phyloP scores from a whole-genome alignment of 2,329 filamentous ascomycete genomes.

The Botrytis fragariae region DNA sequence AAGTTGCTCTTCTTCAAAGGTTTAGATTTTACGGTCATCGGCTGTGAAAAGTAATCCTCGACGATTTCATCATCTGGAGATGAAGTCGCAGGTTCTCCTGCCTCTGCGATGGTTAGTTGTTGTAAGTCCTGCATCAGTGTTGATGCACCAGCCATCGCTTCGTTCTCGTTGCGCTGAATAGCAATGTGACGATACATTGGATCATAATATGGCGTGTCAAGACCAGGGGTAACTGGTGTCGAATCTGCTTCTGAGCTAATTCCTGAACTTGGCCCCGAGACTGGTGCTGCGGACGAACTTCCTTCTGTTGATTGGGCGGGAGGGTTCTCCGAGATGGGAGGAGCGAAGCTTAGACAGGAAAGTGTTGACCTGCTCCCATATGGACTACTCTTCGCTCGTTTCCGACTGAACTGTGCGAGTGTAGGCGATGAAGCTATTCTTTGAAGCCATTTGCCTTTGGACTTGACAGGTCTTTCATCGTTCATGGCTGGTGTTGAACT shows the following conservation, averaged over 20 bases:
- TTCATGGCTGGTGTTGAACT: background rate
- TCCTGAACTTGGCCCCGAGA: conserved; percentile 18
- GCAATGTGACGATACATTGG: conserved; percentile 27
- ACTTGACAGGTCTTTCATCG: conserved; percentile 29
- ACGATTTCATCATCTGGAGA: conserved; percentile 33
- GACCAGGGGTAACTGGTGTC: conserved; percentile 32
- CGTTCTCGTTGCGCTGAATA: conserved; percentile 28
- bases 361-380: conserved; percentile 34
- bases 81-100: conserved; percentile 25
- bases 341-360: conserved; percentile 37
- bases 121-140: conserved; percentile 28
- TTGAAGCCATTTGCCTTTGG: conserved; percentile 37
- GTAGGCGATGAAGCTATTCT: conserved; percentile 40
- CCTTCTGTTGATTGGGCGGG: conserved; percentile 27
- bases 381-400: conserved; percentile 36
- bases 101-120: conserved; percentile 26
- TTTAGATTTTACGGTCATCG: conserved; percentile 23
- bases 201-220: conserved; percentile 32
- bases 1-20: conserved; percentile 42
- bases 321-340: conserved; percentile 29
- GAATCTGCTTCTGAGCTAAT: conserved; percentile 13
- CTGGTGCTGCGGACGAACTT: conserved; percentile 36
- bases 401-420: conserved; percentile 35
- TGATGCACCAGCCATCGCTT: conserved; percentile 26
- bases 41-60: conserved; percentile 38